phyloP scores from a whole-genome alignment of 2,329 filamentous ascomycete species.

The Diaporthe eres region DNA sequence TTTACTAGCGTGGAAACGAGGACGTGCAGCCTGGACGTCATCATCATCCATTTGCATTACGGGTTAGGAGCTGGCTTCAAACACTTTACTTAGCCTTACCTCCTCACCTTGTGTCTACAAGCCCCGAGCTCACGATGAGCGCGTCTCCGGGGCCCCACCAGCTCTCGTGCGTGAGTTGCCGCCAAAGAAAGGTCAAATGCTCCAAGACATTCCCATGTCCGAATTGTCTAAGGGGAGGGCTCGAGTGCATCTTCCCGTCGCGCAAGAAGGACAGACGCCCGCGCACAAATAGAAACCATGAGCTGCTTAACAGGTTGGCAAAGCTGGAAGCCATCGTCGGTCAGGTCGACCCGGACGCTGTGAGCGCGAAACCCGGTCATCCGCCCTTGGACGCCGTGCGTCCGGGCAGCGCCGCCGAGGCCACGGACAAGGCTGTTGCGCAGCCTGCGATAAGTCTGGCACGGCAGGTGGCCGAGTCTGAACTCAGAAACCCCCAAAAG shows the following conservation, averaged over 20 bases:
- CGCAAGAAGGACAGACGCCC: conserved; percentile 59
- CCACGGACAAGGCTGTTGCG: neutral
- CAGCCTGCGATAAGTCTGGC: neutral
- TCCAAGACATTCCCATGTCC: conserved; percentile 69
- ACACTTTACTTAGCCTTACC: neutral
- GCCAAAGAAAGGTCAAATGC: conserved; percentile 74
- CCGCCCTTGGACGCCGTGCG: neutral
- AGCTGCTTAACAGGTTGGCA: conserved; percentile 59
- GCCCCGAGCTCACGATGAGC: conserved; percentile 20
- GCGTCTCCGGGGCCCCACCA: conserved; percentile 39
- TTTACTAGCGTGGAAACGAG: conserved; percentile 17
- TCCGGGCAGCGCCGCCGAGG: neutral
- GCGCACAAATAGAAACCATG: conserved; percentile 57
- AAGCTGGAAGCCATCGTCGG: conserved; percentile 62
- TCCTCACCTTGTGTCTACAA: neutral
- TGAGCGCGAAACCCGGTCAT: conserved; percentile 36
- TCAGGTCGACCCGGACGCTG: conserved; percentile 54
- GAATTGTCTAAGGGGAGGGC: conserved; percentile 63
- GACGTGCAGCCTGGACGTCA: conserved; percentile 10
- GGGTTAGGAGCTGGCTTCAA: neutral
- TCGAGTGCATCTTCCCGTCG: conserved; percentile 63
- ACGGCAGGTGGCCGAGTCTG: conserved; percentile 1
- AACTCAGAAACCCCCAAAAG: conserved; percentile 36
- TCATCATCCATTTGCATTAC: conserved; percentile 7
- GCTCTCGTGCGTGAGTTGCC: conserved; percentile 56